phyloP scores from a whole-genome alignment of 2,329 filamentous ascomycete genomes.

The Parascedosporium putredinis region DNA sequence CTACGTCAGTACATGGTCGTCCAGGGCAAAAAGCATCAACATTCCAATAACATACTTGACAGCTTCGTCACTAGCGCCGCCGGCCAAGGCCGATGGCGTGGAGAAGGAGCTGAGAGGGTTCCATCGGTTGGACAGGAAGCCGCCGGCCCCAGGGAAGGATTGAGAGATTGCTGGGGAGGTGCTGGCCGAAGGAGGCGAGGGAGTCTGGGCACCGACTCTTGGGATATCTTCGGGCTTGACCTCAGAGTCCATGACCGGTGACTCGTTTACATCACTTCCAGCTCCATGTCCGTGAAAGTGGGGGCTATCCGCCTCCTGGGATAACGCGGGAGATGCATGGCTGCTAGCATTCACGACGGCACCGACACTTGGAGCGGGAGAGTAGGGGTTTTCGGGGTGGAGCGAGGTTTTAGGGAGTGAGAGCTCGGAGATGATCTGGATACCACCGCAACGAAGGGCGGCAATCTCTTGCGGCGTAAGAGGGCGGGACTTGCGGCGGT shows the following conservation, averaged over 20 bases:
- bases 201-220: background rate
- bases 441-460: constrained; percentile 44
- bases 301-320: constrained; percentile 1
- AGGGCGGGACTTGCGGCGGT: constrained; percentile 78
- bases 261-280: constrained; percentile 1
- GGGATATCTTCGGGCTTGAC: background rate
- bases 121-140: constrained; percentile 48
- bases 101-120: constrained; percentile 42
- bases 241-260: background rate
- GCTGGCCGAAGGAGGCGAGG: background rate
- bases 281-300: background rate
- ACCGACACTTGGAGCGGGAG: constrained; percentile 7
- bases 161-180: constrained; percentile 21
- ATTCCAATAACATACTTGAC: background rate
- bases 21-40: background rate
- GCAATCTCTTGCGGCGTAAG: constrained; percentile 68
- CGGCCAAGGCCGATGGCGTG: constrained; percentile 31
- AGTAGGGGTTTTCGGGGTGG: constrained; percentile 15
- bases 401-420: constrained; percentile 13
- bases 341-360: background rate
- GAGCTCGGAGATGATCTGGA: constrained; percentile 41
- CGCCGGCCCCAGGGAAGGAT: constrained; percentile 32
- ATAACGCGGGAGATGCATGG: background rate
- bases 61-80: constrained; percentile 12
- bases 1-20: constrained; percentile 8